Base-by-base conservation (phyloP, 495 filamentous ascomycete species). In the Podospora tetraspora region DNA sequence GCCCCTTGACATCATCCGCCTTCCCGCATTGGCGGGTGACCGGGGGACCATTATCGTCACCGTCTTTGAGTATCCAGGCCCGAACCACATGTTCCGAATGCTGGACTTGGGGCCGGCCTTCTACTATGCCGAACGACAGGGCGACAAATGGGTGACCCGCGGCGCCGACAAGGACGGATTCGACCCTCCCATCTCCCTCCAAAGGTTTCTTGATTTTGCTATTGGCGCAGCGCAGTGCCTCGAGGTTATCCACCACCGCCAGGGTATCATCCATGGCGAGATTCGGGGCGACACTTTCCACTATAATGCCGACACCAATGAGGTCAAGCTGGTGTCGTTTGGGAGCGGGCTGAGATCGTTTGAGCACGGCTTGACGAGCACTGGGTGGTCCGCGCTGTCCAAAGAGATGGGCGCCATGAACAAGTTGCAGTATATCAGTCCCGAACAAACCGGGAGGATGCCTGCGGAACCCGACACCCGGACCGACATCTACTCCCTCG, bases 361-460 rank as follows among this genome's bases (percentile, higher is more conserved):
- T 72, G 93, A 97, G 78, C 89, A 95, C 79, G 91, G 92, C 21
- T 81, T 97, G 56, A 91, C 89, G 16, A 92, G 90, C 71, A 88
- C 89, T 60, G 92, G 92, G 57, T 97, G 93, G 93, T 90, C 88
- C 9, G 83, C 88, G 2, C 81, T 96, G 56, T 92, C 90, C 5
- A 86, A 88, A 56, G 91, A 95, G 75, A 78, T 92, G 43, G 93
- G 92, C 0, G 89, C 91, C 27, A 91, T 91, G 74, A 89, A 91
- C 71, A 96, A 95, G 78, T 80, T 97, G 23, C 87, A 92, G 67
- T 96, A 89, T 73, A 93, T 97, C 75, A 92, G 91, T 58, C 92
- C 93, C 0, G 93, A 97, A 71, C 93, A 96, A 81, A 97, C 93
- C 16, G 93, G 93, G 25, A 88, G 93, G 19, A 89, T 96, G 86